phyloP scores from a whole-genome alignment of 768 basidiomycete genomes.

The Leccinum subtestaceum region DNA sequence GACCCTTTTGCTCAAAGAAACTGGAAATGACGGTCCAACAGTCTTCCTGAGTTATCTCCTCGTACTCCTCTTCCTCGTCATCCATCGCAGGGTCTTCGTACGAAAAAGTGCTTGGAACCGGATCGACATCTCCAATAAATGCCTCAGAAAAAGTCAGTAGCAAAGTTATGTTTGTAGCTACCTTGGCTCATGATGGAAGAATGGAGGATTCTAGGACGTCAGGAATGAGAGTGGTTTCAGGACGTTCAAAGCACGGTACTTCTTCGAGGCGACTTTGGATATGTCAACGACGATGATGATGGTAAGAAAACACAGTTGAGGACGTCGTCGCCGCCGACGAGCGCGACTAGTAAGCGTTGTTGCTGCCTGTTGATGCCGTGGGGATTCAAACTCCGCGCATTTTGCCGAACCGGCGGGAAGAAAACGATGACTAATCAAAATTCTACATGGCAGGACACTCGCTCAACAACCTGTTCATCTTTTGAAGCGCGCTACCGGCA shows the following conservation, averaged over 20 bases:
- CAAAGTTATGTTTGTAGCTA: conserved; percentile 20
- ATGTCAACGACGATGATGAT: conserved; percentile 5
- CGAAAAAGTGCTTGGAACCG: conserved; percentile 44
- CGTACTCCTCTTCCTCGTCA: conserved; percentile 54
- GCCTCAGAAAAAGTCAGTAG: conserved; percentile 33
- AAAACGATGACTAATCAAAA: conserved; percentile 14
- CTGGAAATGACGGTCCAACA: conserved; percentile 95
- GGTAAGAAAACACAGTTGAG: conserved; percentile 17
- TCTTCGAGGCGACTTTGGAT: not conserved
- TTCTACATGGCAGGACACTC: conserved; percentile 20
- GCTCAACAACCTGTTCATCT: conserved; percentile 42
- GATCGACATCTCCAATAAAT: conserved; percentile 44
- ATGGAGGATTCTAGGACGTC: not conserved
- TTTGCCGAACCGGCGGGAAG: not conserved
- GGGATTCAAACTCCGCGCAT: conserved; percentile 14
- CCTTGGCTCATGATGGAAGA: conserved; percentile 31
- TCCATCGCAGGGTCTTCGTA: conserved; percentile 63
- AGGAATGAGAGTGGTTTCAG: conserved; percentile 1
- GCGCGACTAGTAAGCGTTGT: conserved; percentile 28
- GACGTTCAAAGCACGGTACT: not conserved
- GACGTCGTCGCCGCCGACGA: conserved; percentile 19
- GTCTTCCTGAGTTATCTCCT: conserved; percentile 88
- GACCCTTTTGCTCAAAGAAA: conserved; percentile 96
- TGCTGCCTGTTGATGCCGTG: conserved; percentile 21
- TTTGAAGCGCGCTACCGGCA: conserved; percentile 49